phyloP scores from a whole-genome alignment of 345 rosid species.

The Barbarea vulgaris region DNA sequence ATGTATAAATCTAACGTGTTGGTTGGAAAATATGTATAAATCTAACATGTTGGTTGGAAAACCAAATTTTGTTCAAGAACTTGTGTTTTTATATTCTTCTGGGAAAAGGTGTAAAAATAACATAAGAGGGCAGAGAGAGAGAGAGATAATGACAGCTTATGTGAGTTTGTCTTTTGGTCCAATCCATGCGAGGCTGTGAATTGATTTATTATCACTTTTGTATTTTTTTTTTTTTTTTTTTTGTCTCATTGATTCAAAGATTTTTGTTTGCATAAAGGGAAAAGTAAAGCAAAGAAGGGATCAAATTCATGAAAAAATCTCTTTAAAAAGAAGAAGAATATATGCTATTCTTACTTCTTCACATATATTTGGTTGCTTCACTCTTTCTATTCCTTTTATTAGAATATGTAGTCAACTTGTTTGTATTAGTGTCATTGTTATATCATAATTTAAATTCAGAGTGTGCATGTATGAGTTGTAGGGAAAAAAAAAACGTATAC shows the following conservation, averaged over 20 bases:
- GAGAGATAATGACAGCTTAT: slow-evolving; percentile 31
- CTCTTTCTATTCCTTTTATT: background rate
- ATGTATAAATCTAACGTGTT: slow-evolving; percentile 17
- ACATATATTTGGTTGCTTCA: slow-evolving; percentile 14
- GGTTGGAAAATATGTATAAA: slow-evolving; percentile 17
- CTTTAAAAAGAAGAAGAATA: slow-evolving; percentile 19
- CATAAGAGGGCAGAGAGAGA: background rate
- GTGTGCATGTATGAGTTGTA: background rate
- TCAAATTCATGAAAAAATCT: slow-evolving; percentile 25
- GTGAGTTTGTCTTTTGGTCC: slow-evolving; percentile 41
- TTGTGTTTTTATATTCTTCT: background rate
- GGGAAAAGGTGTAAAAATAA: background rate
- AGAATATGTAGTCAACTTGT: background rate
- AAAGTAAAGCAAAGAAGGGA: slow-evolving; percentile 32
- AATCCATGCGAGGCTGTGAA: slow-evolving; percentile 15
- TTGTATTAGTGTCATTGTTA: background rate
- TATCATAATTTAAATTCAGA: no score
- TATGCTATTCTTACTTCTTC: slow-evolving; percentile 27
- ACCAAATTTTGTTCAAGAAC: slow-evolving; percentile 20
- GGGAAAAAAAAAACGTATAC: background rate
- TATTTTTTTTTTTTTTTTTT: slow-evolving; percentile 14
- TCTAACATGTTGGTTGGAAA: slow-evolving; percentile 35
- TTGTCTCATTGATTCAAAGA: slow-evolving; percentile 9
- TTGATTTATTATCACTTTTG: slow-evolving; percentile 30
- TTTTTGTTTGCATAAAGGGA: slow-evolving; percentile 20